These are phyloP conservation scores for Leccinum solheimii DNA, from an alignment of 1,284 basidiomycete species.

Conservation along the genomic window DNA sequence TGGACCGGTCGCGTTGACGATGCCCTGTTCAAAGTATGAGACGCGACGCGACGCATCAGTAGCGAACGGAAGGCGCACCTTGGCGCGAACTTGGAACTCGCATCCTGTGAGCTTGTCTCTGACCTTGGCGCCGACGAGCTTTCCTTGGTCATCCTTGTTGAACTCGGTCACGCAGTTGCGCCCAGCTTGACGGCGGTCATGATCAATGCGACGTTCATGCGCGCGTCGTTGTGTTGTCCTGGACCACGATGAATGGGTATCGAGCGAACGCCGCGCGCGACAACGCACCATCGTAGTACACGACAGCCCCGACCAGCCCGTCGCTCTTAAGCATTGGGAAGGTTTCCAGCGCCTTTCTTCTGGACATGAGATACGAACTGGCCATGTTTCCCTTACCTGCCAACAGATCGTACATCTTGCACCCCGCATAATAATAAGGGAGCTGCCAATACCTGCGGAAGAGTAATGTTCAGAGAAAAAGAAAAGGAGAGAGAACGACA, in stretches of 20 bases:
- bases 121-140: slow-evolving; percentile 75
- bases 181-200: slow-evolving; percentile 95
- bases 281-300: slow-evolving; percentile 89
- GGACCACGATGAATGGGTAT: background rate
- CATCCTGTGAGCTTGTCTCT: slow-evolving; percentile 85
- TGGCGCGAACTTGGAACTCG: slow-evolving; percentile 57
- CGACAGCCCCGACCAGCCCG: slow-evolving; percentile 92
- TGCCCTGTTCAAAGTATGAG: slow-evolving; percentile 51
- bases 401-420: slow-evolving; percentile 95
- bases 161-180: slow-evolving; percentile 79
- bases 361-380: slow-evolving; percentile 91
- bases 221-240: slow-evolving; percentile 98
- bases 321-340: slow-evolving; percentile 96
- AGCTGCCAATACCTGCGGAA: slow-evolving; percentile 70
- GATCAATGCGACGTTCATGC: slow-evolving; percentile 95
- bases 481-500: background rate
- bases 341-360: slow-evolving; percentile 88
- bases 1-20: slow-evolving; percentile 97
- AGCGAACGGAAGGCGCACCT: slow-evolving; percentile 39
- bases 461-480: too few species aligned
- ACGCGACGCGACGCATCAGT: background rate
- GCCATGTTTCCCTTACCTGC: slow-evolving; percentile 99
- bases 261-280: background rate
- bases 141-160: slow-evolving; percentile 68
- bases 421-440: slow-evolving; percentile 94